Conservation (phyloP, 2,329 filamentous ascomycete species). For the Ambrosiella cleistominuta region DNA sequence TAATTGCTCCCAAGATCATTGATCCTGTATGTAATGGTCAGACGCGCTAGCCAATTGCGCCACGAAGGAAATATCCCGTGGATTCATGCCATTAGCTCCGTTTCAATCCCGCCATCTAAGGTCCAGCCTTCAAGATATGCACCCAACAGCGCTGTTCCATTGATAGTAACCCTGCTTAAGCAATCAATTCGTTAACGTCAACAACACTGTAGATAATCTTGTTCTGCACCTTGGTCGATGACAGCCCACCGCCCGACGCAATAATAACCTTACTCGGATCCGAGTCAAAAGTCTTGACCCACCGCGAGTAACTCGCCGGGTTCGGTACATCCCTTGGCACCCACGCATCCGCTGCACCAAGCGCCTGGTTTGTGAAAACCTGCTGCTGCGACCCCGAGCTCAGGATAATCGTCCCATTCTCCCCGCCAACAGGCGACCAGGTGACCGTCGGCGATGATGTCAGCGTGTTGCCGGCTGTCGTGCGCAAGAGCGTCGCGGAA, state of each 20-base stretch:
- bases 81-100: neutral
- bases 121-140: neutral
- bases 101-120: neutral
- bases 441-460: constrained; percentile 25
- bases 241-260: constrained; percentile 28
- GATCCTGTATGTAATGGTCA: constrained; percentile 30
- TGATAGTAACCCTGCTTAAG: neutral
- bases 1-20: neutral
- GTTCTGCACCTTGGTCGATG: constrained; percentile 27
- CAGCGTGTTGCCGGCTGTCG: constrained; percentile 18
- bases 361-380: constrained; percentile 26
- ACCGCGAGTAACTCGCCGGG: constrained; percentile 22
- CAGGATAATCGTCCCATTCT: constrained; percentile 28
- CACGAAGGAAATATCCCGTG: constrained; percentile 19
- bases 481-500: constrained; percentile 19
- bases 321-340: constrained; percentile 21
- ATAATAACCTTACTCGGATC: constrained; percentile 24
- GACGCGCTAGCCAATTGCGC: constrained; percentile 39
- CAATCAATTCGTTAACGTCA: constrained; percentile 12
- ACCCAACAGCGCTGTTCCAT: neutral
- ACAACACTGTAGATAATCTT: constrained; percentile 24
- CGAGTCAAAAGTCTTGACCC: constrained; percentile 21
- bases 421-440: constrained; percentile 27
- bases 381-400: constrained; percentile 21
- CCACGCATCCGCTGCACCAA: constrained; percentile 24